Evolutionary conservation across 176 grass and related monocot species (phyloP).

Genomic region (sorghum (Sorghum bicolor)): Sorghum_bicolor_NCBIv3 NC_012877.2:1907501-1908000

Average conservation of each 20-base stretch:
- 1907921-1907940: not conserved
- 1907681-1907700: not conserved
- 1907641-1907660: not conserved
- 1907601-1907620: not conserved
- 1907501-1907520: not conserved
- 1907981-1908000: not conserved
- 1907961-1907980: not conserved
- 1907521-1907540: not conserved
- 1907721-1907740: not conserved
- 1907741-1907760: not conserved
- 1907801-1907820: constrained; percentile 3
- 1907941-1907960: constrained; percentile 2
- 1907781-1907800: not conserved
- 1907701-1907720: not conserved
- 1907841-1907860: constrained; percentile 18
- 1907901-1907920: constrained; percentile 19
- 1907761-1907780: not conserved
- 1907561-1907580: not conserved
- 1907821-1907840: constrained; percentile 20
- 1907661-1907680: not conserved
- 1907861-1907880: not conserved
- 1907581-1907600: not conserved
- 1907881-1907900: constrained; percentile 11
- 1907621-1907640: not conserved
- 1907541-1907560: not conserved